Evolutionary conservation across 1,284 basidiomycete genomes (phyloP).

Genomic region (Fomitopsis palustris): DNA sequence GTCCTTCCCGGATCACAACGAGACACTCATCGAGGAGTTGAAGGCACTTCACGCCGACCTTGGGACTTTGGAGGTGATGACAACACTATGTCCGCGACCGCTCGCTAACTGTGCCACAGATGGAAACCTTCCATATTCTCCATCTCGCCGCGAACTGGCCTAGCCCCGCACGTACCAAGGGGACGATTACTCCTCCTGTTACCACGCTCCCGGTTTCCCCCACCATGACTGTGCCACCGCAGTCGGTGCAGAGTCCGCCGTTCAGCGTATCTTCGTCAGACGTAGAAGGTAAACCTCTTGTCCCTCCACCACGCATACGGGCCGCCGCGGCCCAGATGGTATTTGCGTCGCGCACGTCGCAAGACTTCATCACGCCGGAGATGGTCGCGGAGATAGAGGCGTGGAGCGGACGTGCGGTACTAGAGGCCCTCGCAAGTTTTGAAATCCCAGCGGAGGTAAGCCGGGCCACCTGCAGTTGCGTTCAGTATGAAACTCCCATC

Average conservation of each 20-base stretch:
- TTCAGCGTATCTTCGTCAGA: constrained; percentile 24
- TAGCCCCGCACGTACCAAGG: constrained; percentile 6
- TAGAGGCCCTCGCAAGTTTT: constrained; percentile 42
- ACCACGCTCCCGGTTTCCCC: constrained; percentile 43
- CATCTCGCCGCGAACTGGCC: constrained; percentile 66
- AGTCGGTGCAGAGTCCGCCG: constrained; percentile 29
- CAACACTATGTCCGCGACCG: not conserved
- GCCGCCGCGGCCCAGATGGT: constrained; percentile 82
- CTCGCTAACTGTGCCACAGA: constrained; percentile 38
- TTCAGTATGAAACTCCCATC: not conserved
- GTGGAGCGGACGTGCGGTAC: constrained; percentile 56
- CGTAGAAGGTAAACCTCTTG: constrained; percentile 16
- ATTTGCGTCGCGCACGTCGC: constrained; percentile 76
- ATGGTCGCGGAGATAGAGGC: constrained; percentile 62
- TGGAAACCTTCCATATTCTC: constrained; percentile 79
- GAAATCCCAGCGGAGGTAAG: constrained; percentile 42
- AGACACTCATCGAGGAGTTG: constrained; percentile 58
- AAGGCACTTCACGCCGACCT: constrained; percentile 45
- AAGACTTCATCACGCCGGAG: constrained; percentile 73
- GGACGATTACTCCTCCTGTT: constrained; percentile 34
- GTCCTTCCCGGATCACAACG: constrained; percentile 76
- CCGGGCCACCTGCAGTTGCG: constrained; percentile 2
- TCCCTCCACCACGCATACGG: constrained; percentile 47
- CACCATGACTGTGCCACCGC: constrained; percentile 19
- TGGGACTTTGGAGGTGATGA: constrained; percentile 62